Base-by-base conservation (phyloP, 441 rosid species). In the Metrosideros polymorpha region DNA sequence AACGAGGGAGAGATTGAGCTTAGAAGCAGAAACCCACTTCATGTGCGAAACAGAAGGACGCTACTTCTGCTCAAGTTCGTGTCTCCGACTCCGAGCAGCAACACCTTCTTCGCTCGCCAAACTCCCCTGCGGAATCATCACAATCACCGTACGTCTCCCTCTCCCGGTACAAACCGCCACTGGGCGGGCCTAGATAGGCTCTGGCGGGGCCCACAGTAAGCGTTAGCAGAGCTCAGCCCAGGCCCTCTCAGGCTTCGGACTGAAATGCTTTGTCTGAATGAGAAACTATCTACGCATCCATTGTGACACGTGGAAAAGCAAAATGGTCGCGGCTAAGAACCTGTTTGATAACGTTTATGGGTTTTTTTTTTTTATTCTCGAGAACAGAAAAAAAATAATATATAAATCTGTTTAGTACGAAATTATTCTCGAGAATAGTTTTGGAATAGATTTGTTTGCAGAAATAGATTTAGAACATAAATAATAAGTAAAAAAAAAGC, bases 11-110 rank as follows among this genome's bases (percentile, higher is more conserved):
- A 91, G 25, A 77, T 85, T 89, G 85, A 92, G 75, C 84, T 89
- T 92, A 71, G 92, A 85, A 86, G 93, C 85, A 35, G 92, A 91
- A 85, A 87, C 88, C 93, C 91, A 90, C 53, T 85, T 90, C 90
- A 86, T 54, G 43, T 85, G 87, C 55, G 61, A 12, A 83, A 14
- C 57, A 83, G 45, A 83, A 19, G 43, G 52, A 43, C 84, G 42
- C 49, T 29, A 19, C n/a, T 29, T 5, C 84, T n/a, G 56, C 56
- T n/a, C 84, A n/a, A 13, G 84, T 35, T 32, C 79, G 79, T 22
- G 17, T 10, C 52, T 50, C 52, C 27, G n/a, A 39, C 71, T 61
- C 18, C 27, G n/a, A 39, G 63, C 27, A 71, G 49, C 49, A 39
- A 39, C n/a, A 12, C n/a, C 14, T 71, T 71, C 79, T 24, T 12